Conservation (phyloP, 495 filamentous ascomycete genomes). For the Sphaerosporella brunnea region DNA sequence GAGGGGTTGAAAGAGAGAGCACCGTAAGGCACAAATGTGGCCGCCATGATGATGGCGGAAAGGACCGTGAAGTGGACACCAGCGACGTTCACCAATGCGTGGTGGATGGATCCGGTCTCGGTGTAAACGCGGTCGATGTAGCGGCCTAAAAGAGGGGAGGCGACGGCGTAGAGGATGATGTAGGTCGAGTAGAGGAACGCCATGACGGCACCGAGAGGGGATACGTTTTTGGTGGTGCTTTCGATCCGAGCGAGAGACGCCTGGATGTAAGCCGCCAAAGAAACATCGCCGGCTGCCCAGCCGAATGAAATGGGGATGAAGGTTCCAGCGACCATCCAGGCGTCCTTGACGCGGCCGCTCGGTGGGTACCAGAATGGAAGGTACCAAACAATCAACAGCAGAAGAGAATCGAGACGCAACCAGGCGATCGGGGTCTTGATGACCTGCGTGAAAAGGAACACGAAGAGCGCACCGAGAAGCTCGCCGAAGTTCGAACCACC, state of each 20-base stretch:
- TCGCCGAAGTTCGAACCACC: constrained; percentile 33
- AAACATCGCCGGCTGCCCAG: constrained; percentile 34
- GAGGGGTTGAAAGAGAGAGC: constrained; percentile 29
- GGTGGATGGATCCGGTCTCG: constrained; percentile 12
- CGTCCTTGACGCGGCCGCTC: constrained; percentile 22
- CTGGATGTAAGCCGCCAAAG: constrained; percentile 32
- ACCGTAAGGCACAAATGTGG: constrained; percentile 30
- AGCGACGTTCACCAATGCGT: constrained; percentile 24
- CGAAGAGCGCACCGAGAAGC: constrained; percentile 30
- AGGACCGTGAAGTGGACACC: constrained; percentile 32
- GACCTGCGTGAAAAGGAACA: constrained; percentile 30
- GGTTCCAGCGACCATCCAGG: constrained; percentile 30
- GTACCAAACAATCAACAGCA: constrained; percentile 30
- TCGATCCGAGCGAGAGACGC: constrained; percentile 29
- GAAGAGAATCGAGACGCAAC: constrained; percentile 29
- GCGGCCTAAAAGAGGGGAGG: constrained; percentile 28
- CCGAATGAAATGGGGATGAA: constrained; percentile 33
- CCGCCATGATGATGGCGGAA: constrained; percentile 23
- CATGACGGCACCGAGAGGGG: constrained; percentile 33
- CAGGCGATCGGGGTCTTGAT: constrained; percentile 32
- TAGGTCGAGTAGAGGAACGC: constrained; percentile 33
- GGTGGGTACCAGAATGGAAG: constrained; percentile 27
- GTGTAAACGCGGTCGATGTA: constrained; percentile 28
- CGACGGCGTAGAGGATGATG: constrained; percentile 31
- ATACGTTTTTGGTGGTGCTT: constrained; percentile 28